Percentiles rank a stretch among this genome's conserved stretches.
These are phyloP conservation scores for Rhinocladiella mackenziei DNA, from an alignment of 2,329 filamentous ascomycete genomes.

Conservation along the genomic window DNA sequence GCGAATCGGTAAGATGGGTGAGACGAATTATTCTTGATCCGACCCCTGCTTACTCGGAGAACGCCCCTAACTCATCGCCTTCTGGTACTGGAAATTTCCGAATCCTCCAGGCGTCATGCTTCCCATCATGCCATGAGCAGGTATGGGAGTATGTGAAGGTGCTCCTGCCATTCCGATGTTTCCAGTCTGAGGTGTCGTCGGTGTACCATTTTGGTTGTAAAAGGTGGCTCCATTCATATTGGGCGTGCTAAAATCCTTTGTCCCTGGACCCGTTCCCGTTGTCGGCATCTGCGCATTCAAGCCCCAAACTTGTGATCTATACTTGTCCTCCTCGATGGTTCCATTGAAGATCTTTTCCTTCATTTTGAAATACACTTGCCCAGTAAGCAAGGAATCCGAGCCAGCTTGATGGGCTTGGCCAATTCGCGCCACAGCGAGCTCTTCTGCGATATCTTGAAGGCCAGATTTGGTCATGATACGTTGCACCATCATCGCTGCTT, in stretches of 20 bases:
- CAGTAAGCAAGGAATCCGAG: conserved; percentile 88
- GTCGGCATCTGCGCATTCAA: conserved; percentile 67
- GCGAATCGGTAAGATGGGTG: background rate
- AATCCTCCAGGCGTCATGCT: conserved; percentile 78
- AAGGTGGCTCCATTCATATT: conserved; percentile 54
- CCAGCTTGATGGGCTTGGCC: conserved; percentile 89
- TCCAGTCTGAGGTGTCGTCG: conserved; percentile 65
- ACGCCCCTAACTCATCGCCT: conserved; percentile 26
- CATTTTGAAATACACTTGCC: conserved; percentile 92
- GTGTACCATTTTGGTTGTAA: conserved; percentile 46
- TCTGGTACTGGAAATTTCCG: conserved; percentile 57
- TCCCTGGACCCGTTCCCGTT: conserved; percentile 38
- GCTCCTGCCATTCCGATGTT: conserved; percentile 46
- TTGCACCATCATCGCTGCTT: conserved; percentile 69
- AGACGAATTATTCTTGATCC: background rate
- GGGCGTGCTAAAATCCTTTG: conserved; percentile 38
- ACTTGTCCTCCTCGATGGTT: conserved; percentile 70
- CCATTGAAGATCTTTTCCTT: conserved; percentile 82
- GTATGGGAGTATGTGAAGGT: conserved; percentile 39
- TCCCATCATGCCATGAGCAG: conserved; percentile 53
- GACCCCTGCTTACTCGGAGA: background rate
- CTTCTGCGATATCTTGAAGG: conserved; percentile 88
- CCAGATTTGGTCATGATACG: conserved; percentile 88
- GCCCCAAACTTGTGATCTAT: conserved; percentile 89
- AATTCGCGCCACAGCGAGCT: conserved; percentile 82